Conservation (phyloP, 2,329 filamentous ascomycete genomes). For the Coniosporium tulheliwenetii region DNA sequence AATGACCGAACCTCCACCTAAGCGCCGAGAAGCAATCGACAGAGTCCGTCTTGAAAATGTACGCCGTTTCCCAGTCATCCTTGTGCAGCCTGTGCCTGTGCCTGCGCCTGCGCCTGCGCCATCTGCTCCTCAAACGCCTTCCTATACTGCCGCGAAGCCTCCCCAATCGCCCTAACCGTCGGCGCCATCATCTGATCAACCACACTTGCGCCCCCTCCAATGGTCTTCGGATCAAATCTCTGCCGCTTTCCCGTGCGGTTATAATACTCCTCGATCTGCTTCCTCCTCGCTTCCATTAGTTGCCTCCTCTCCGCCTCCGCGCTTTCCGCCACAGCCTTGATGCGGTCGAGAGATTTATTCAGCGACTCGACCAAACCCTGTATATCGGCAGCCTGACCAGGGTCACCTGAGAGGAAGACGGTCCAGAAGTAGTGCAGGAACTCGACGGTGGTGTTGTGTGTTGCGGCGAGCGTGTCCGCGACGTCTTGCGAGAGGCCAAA, state of each 20-base stretch:
- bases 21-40: too few species aligned
- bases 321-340: slow-evolving; percentile 63
- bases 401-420: slow-evolving; percentile 76
- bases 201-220: slow-evolving; percentile 60
- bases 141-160: slow-evolving; percentile 56
- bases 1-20: too few species aligned
- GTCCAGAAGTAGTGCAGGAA: slow-evolving; percentile 98
- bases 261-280: slow-evolving; percentile 54
- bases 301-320: slow-evolving; percentile 60
- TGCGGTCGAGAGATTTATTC: slow-evolving; percentile 58
- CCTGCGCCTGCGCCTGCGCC: background rate
- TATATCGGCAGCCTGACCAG: slow-evolving; percentile 65
- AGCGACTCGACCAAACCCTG: slow-evolving; percentile 72
- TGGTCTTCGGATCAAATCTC: slow-evolving; percentile 45
- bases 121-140: slow-evolving; percentile 49
- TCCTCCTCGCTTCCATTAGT: slow-evolving; percentile 50
- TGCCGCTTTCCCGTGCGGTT: slow-evolving; percentile 53
- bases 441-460: slow-evolving; percentile 85
- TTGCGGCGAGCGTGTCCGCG: slow-evolving; percentile 18
- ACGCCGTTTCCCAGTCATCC: too few species aligned
- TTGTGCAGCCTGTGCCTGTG: background rate
- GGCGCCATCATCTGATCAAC: slow-evolving; percentile 65
- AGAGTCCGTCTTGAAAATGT: too few species aligned
- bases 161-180: slow-evolving; percentile 52
- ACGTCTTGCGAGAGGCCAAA: slow-evolving; percentile 17